Evolutionary conservation across 306 rosid genomes (phyloP), one percentile per base, ranked within the genome.

Genomic region (Sicyos edulis): DNA sequence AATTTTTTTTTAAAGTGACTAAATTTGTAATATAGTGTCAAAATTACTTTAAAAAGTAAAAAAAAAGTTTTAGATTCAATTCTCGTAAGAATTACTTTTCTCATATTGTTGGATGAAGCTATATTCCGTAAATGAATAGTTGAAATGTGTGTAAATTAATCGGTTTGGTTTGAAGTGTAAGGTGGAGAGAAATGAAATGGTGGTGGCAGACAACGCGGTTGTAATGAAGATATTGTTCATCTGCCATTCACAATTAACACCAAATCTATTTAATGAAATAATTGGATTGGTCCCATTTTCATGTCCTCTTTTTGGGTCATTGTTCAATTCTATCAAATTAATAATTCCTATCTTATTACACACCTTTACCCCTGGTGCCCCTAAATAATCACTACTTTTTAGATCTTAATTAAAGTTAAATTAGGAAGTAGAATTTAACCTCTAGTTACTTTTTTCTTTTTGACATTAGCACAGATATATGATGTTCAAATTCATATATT

Each of bases 171-270:
- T 58, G 64, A 58, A 58, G 6, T 24, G 65, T 26, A 59, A 59
- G 13, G 65, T 26, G 65, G 65, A 14, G 42, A 42, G 65, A 59
- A 26, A 26, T 59, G 42, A 26, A 59, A 26, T 24, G 64, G 49
- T 61, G 68, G 68, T 60, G 66, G 45, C 68, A 61, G 68, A 61
- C 68, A 61, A 61, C 49, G 37, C 49, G 68, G 49, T 32, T 61
- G 8, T 61, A 16, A 32, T 8, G 68, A 61, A 61, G 47, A 32
- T 32, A 20, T 32, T 61, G 47, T 32, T 61, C 68, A 34, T 12
- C 14, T 61, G 49, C 14, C 47, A 32, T 32, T 61, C 11, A 14
- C 14, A 55, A 61, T 61, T 32, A 60, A 60, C 11, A 15, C 69
- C 3, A 62, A 34, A 9, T 62, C 24, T 62, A n/a, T 34, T 62